phyloP scores from a whole-genome alignment of 306 rosid species.

The Lupinus albus region DNA sequence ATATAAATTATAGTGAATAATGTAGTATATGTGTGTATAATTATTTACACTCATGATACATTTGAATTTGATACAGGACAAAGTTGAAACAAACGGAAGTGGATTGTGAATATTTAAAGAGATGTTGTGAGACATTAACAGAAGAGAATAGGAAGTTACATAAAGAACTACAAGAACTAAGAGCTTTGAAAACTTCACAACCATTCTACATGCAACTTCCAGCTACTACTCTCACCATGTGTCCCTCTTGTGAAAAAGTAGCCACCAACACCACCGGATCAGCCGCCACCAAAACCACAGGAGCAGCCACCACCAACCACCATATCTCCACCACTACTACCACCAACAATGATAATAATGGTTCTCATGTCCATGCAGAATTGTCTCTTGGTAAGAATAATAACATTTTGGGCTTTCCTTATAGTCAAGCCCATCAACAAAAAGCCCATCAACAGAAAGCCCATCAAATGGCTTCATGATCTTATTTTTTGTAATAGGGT shows the following conservation, averaged over 20 bases:
- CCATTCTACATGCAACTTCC: constrained; percentile 95
- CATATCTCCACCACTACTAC: constrained; percentile 1
- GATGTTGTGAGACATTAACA: constrained; percentile 86
- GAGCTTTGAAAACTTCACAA: constrained; percentile 80
- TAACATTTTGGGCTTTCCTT: constrained; percentile 39
- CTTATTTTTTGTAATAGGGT: too few species aligned
- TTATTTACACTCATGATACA: too few species aligned
- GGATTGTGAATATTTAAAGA: constrained; percentile 90
- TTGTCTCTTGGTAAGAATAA: constrained; percentile 45
- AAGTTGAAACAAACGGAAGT: constrained; percentile 98
- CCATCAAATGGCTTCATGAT: constrained; percentile 45
- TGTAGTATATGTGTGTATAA: too few species aligned
- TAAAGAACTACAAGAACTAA: constrained; percentile 86
- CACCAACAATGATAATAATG: constrained; percentile 2
- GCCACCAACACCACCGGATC: constrained; percentile 52
- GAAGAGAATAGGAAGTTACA: constrained; percentile 92
- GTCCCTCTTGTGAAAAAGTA: constrained; percentile 90
- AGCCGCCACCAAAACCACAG: constrained; percentile 24
- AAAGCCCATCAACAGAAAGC: constrained; percentile 46
- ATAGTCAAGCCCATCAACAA: constrained; percentile 41
- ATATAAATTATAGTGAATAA: too few species aligned
- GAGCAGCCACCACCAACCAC: background rate
- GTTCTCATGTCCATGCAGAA: constrained; percentile 12
- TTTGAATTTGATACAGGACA: too few species aligned
- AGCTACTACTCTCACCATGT: constrained; percentile 97